Evolutionary conservation across 2,329 filamentous ascomycete genomes (phyloP).

Genomic region (Boeremia lycopersici): DNA sequence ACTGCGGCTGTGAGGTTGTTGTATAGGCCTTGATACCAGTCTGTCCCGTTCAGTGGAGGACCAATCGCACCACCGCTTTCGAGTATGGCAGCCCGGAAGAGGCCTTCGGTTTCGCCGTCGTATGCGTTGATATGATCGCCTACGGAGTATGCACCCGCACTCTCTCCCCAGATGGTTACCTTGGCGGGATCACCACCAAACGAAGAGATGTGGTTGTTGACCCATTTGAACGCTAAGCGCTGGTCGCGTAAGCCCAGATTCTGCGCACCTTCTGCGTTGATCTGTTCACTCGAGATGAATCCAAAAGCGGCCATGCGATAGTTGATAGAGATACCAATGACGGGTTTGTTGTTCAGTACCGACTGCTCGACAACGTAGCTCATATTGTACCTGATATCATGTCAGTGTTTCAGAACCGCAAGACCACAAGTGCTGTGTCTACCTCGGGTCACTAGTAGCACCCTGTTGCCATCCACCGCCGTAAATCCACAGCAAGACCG

Average conservation of each 20-base stretch:
- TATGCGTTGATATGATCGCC: slow-evolving; percentile 47
- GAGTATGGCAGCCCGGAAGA: slow-evolving; percentile 52
- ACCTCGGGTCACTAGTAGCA: slow-evolving; percentile 41
- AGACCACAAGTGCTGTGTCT: background rate
- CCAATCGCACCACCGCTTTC: slow-evolving; percentile 46
- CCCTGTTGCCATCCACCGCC: slow-evolving; percentile 43
- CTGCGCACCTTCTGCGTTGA: slow-evolving; percentile 43
- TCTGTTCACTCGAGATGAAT: slow-evolving; percentile 53
- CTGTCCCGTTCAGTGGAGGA: slow-evolving; percentile 36
- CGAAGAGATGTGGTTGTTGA: slow-evolving; percentile 61
- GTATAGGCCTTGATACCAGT: slow-evolving; percentile 43
- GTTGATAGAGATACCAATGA: slow-evolving; percentile 50
- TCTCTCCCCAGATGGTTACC: slow-evolving; percentile 65
- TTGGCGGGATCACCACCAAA: slow-evolving; percentile 62
- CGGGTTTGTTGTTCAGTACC: slow-evolving; percentile 35
- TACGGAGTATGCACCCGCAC: slow-evolving; percentile 66
- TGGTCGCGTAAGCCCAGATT: slow-evolving; percentile 68
- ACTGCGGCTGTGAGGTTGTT: slow-evolving; percentile 35
- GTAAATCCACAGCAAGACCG: slow-evolving; percentile 43
- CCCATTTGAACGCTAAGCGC: slow-evolving; percentile 64
- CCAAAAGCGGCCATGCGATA: slow-evolving; percentile 59
- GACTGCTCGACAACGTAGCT: slow-evolving; percentile 41
- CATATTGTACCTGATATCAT: slow-evolving; percentile 33
- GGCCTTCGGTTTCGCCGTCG: slow-evolving; percentile 44
- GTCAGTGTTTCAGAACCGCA: background rate